These are phyloP conservation scores for Iris pallida DNA, from an alignment of 116 monocot species.

Conservation along the genomic window DNA sequence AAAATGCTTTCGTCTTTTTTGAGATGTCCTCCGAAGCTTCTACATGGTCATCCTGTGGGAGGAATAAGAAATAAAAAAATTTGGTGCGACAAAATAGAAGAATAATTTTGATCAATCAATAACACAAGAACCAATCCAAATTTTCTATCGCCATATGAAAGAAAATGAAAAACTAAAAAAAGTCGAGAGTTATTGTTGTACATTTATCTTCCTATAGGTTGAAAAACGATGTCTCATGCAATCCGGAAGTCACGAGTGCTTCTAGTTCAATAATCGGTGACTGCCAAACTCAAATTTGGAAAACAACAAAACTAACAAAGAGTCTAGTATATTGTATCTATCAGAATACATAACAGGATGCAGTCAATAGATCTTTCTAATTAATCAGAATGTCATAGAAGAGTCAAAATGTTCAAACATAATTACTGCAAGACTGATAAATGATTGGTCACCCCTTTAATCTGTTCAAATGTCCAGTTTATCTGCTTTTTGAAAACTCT, in stretches of 20 bases:
- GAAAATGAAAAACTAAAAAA: background rate
- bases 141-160: background rate
- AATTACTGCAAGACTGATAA: no score
- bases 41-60: constrained; percentile 57
- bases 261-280: background rate
- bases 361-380: no score
- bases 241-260: no score
- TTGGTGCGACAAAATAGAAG: background rate
- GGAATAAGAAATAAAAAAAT: background rate
- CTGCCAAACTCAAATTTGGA: background rate
- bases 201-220: no score
- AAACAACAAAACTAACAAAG: background rate
- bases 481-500: no score
- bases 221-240: no score
- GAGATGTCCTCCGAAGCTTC: constrained; percentile 69
- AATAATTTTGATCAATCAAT: background rate
- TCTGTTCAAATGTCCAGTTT: no score
- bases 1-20: constrained; percentile 68
- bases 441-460: no score
- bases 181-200: no score
- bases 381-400: no score
- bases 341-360: background rate
- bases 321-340: background rate
- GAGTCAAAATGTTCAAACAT: no score
- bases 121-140: background rate